Conservation (phyloP, 352 stramenopile genomes). For the Phytophthora ramorum region DNA sequence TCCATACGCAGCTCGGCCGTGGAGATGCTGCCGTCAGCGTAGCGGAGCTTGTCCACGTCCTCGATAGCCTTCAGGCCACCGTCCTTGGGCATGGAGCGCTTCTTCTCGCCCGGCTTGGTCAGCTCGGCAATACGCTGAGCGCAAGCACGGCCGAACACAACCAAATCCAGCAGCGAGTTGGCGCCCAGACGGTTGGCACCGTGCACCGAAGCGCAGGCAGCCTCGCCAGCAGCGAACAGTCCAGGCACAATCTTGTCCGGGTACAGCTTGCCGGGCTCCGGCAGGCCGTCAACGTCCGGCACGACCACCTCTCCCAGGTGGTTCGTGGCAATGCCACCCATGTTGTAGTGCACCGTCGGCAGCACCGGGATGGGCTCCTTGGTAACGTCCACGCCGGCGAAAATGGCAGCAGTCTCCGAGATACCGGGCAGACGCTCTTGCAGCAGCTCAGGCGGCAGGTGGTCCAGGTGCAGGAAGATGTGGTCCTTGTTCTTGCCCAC, state of each 20-base stretch:
- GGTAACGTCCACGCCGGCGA: conserved; percentile 97
- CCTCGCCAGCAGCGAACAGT: conserved; percentile 96
- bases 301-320: conserved; percentile 94
- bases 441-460: conserved; percentile 94
- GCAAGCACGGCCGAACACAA: conserved; percentile 96
- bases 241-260: conserved; percentile 93
- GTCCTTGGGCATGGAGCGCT: conserved; percentile 82
- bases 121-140: conserved; percentile 95
- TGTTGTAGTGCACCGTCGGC: conserved; percentile 99
- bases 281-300: conserved; percentile 61
- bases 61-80: conserved; percentile 87
- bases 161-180: conserved; percentile 97
- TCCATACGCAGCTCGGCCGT: conserved; percentile 88
- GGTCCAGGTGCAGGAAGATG: conserved; percentile 97
- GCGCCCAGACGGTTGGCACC: conserved; percentile 94
- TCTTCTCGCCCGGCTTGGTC: conserved; percentile 90
- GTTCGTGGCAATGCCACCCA: conserved; percentile 98
- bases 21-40: conserved; percentile 78
- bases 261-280: conserved; percentile 81
- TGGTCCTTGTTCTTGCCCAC: conserved; percentile 94
- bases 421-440: conserved; percentile 96
- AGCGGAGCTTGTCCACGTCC: conserved; percentile 92
- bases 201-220: conserved; percentile 95
- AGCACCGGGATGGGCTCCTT: conserved; percentile 98
- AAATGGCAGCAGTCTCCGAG: conserved; percentile 96